Base-by-base conservation (phyloP, 208 protist genomes). In the Leptomonas pyrrhocoris region DNA sequence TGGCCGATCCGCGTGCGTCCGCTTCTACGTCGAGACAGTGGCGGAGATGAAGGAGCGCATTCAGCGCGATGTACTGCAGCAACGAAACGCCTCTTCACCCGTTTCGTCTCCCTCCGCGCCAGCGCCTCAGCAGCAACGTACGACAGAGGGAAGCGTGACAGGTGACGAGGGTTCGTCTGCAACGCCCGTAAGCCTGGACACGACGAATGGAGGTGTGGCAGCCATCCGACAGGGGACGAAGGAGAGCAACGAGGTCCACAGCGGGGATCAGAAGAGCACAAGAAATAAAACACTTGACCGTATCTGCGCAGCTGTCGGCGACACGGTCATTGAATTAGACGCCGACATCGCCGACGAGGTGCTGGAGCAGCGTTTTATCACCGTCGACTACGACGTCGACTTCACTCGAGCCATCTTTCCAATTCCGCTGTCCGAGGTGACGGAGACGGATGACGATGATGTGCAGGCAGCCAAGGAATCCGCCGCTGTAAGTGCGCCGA, bases 361-460 rank as follows among this genome's bases (percentile, higher is more conserved):
- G 42, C 68, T 80, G 15, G 63, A 61, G 43, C 85, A 92, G 73
- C 78, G 77, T 23, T 90, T 94, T 65, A 75, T 96, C 34, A 94
- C 86, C 0, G 31, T 96, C 0, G 88, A 94, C 80, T 96, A 96
- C 68, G 79, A 93, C 65, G 91, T 96, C 18, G 88, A 96, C 69
- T 96, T 93, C 76, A 96, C 91, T 0, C 86, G 88, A 15, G 91
- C 91, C 7, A 74, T 94, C 18, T 96, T 96, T 49, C 84, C 88
- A 30, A 82, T 96, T 31, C 86, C 91, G 0, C 81, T 96, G 31
- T 31, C 71, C 43, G 59, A 71, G 42, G 19, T 40, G 15, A 3
- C 62, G 16, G 25, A 36, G 54, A 54, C n/a, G 28, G 49, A 40
- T n/a, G n/a, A n/a, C n/a, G n/a, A n/a, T n/a, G n/a, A n/a, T n/a